Base-by-base conservation (phyloP, 2,329 filamentous ascomycete species). In the Fusarium buxicola region DNA sequence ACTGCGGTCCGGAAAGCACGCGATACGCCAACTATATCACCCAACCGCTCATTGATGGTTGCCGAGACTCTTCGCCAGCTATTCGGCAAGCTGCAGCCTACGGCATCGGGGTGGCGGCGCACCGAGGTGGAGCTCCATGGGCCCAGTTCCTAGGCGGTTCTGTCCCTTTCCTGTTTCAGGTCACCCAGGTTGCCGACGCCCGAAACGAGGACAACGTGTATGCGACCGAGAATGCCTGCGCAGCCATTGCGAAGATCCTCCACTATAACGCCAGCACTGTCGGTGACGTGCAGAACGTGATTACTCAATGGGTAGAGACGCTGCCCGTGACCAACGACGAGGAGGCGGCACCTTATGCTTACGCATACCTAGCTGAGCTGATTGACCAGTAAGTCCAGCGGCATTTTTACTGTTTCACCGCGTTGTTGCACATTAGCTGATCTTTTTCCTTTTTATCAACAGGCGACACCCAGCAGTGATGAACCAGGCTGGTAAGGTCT, bases 71-170 rank as follows among this genome's bases (percentile, higher is more conserved):
- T 25, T 92, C 94, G 28, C 90, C 95, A 11, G 93, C 94, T 15
- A 98, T 98, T 74, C 88, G 95, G 53, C 95, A 99, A 82, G 95
- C 95, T 25, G 94, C 95, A 13, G 92, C 94, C 8, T 99, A 99
- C 74, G 95, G 95, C 61, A 92, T 97, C 44, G 95, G 95, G 73
- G 92, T 98, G 49, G 95, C 94, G 35, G 95, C 95, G 4, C 94
- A 97, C 75, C 93, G 93, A 71, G 94, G 95, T 59, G 95, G 95
- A 18, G 84, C 87, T 16, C 83, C 90, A 8, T 99, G 94, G 93
- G 88, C 92, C 34, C 89, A 92, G 53, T 99, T 98, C 76, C 85
- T 95, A 6, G 90, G 90, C 15, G 89, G 88, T 25, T 89, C 91
- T 41, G 81, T 98, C 48, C 91, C 91, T 10, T 88, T 87, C 64